Percentiles rank a stretch among this genome's conserved stretches.
Conservation (phyloP, 2,329 filamentous ascomycete species). For the Fusarium dlaminii region DNA sequence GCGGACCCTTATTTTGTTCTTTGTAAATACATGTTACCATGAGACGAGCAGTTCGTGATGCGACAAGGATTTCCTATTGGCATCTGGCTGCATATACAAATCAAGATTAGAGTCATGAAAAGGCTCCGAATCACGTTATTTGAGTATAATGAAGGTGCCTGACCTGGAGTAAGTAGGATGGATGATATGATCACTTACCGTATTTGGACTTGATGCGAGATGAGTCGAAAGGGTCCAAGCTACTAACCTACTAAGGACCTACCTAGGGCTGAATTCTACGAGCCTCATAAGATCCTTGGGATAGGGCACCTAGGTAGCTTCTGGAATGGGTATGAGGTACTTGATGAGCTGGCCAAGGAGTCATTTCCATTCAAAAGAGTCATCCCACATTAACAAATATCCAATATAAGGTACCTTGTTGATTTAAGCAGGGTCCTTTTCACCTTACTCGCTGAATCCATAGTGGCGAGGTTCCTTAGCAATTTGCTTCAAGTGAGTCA, state of each 20-base stretch:
- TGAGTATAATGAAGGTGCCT: background rate
- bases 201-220: constrained; percentile 28
- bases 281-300: background rate
- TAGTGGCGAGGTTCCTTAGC: constrained; percentile 9
- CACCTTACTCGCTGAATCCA: background rate
- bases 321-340: background rate
- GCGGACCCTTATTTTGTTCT: constrained; percentile 30
- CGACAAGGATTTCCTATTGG: background rate
- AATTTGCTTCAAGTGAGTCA: constrained; percentile 12
- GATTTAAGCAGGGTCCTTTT: background rate
- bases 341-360: constrained; percentile 4
- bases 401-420: background rate
- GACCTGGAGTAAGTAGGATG: background rate
- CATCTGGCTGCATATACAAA: constrained; percentile 20
- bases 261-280: constrained; percentile 4
- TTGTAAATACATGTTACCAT: constrained; percentile 24
- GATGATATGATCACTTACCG: constrained; percentile 20
- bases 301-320: background rate
- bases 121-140: background rate
- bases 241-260: background rate
- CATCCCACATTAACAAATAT: background rate
- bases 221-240: constrained; percentile 36
- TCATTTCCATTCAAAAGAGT: constrained; percentile 12
- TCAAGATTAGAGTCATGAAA: constrained; percentile 4
- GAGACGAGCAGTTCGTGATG: constrained; percentile 13